Percentiles rank a stretch among this genome's conserved stretches.
Conservation (phyloP, 1,284 basidiomycete genomes). For the Trichosporon sp. region DNA sequence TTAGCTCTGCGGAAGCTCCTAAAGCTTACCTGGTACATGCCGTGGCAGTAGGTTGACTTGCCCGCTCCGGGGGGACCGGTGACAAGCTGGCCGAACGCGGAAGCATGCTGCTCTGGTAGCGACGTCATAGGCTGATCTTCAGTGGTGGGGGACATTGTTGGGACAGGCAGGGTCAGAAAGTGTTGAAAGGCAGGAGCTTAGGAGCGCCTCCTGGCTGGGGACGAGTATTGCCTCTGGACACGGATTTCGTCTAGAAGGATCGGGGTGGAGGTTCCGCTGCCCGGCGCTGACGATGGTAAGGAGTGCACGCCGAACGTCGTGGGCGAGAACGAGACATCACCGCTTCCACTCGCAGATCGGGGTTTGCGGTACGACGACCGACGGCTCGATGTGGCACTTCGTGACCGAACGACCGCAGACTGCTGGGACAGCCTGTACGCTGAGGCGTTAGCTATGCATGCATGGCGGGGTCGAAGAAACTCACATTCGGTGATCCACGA, state of each 20-base stretch:
- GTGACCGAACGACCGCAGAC: not conserved
- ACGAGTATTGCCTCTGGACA: not conserved
- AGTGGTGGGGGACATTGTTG: conserved; percentile 3
- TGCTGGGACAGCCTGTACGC: conserved; percentile 12
- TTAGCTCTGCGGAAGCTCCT: not conserved
- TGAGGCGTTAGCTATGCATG: conserved; percentile 11
- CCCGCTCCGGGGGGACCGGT: conserved; percentile 89
- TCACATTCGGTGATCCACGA: conserved; percentile 23
- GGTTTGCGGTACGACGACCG: conserved; percentile 11
- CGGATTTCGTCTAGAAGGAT: conserved; percentile 6
- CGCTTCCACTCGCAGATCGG: conserved; percentile 5
- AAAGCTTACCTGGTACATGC: conserved; percentile 69
- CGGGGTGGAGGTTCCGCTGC: not conserved
- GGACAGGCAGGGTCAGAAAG: not conserved
- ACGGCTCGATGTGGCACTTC: conserved; percentile 16
- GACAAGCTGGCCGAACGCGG: conserved; percentile 57
- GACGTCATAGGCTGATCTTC: conserved; percentile 5
- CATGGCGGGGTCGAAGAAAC: not conserved
- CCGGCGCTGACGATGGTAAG: not conserved
- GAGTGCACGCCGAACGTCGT: conserved; percentile 15
- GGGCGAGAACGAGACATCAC: conserved; percentile 11
- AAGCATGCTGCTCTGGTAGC: conserved; percentile 21
- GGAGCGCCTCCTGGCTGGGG: not conserved
- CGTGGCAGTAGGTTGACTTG: conserved; percentile 90
- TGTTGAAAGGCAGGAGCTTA: not conserved